A percentile compares a stretch with the other conserved stretches of the same genome.
Evolutionary conservation across 2,329 filamentous ascomycete genomes (phyloP).

Genomic region (Cytospora chrysosperma): DNA sequence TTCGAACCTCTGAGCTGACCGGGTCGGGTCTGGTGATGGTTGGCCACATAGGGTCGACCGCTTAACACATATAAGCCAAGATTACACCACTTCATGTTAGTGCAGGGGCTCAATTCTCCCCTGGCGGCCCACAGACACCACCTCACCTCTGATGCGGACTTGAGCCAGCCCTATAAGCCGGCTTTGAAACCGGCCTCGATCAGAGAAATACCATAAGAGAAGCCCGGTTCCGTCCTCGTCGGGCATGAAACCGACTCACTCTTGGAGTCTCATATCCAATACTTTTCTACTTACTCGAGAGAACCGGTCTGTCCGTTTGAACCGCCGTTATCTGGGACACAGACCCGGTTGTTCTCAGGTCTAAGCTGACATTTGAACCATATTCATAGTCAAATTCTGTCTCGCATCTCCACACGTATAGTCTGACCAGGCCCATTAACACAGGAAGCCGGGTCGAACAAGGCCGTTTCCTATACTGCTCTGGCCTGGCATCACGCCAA

Average conservation of each 20-base stretch:
- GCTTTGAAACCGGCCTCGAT: constrained; percentile 15
- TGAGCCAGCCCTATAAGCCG: constrained; percentile 8
- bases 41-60: background rate
- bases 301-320: constrained; percentile 4
- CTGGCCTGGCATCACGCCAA: background rate
- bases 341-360: background rate
- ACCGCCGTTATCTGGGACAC: constrained; percentile 5
- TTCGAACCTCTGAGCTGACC: constrained; percentile 14
- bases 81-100: background rate
- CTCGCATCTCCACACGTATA: background rate
- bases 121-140: background rate
- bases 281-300: background rate
- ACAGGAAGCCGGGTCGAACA: background rate
- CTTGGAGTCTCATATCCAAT: constrained; percentile 14
- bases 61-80: background rate
- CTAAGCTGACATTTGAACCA: background rate
- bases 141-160: constrained; percentile 5
- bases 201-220: constrained; percentile 1
- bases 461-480: background rate
- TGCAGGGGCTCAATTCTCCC: constrained; percentile 7
- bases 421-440: background rate
- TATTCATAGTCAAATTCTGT: background rate
- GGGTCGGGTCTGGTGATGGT: constrained; percentile 12
- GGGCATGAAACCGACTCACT: constrained; percentile 15
- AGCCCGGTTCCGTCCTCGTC: constrained; percentile 15